Percentiles rank a stretch among this genome's conserved stretches.
phyloP scores from a whole-genome alignment of 148 eudicot genomes.

The Chenopodium quinoa region DNA sequence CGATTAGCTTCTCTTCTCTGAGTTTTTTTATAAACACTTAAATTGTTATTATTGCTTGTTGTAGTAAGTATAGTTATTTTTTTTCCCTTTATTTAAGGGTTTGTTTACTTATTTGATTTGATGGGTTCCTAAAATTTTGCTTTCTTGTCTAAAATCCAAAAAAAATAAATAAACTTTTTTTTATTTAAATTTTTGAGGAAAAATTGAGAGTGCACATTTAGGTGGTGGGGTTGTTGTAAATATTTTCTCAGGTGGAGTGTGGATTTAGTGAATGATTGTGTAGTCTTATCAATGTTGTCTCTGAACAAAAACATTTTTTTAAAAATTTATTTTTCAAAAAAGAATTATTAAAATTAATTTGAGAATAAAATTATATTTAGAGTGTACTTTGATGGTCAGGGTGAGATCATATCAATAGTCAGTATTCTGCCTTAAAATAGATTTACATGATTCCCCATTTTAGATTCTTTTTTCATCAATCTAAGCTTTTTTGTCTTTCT shows the following conservation, averaged over 20 bases:
- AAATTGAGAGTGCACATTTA: too few relatives aligned
- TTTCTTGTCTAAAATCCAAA: not conserved
- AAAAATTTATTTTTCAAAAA: too few relatives aligned
- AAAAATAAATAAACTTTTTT: not conserved
- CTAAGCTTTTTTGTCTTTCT: not conserved
- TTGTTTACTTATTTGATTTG: not conserved
- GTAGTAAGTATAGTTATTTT: not conserved
- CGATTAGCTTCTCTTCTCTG: too few relatives aligned
- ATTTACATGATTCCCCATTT: not conserved
- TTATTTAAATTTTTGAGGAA: too few relatives aligned
- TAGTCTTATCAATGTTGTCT: conserved; percentile 15
- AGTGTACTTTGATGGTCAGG: conserved; percentile 37
- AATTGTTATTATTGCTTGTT: not conserved
- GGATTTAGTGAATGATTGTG: conserved; percentile 1
- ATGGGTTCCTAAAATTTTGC: conserved; percentile 9
- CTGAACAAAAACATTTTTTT: not conserved
- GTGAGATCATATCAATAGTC: conserved; percentile 49
- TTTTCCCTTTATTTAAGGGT: not conserved
- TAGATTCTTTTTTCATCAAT: not conserved
- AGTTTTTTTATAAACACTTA: too few relatives aligned
- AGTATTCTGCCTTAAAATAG: conserved; percentile 28
- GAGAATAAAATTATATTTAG: conserved; percentile 9
- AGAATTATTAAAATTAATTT: too few relatives aligned
- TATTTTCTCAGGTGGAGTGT: too few relatives aligned
- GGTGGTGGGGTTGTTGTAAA: not conserved